Conservation (phyloP, 495 filamentous ascomycete species). For the Talaromyces stipitatus region DNA sequence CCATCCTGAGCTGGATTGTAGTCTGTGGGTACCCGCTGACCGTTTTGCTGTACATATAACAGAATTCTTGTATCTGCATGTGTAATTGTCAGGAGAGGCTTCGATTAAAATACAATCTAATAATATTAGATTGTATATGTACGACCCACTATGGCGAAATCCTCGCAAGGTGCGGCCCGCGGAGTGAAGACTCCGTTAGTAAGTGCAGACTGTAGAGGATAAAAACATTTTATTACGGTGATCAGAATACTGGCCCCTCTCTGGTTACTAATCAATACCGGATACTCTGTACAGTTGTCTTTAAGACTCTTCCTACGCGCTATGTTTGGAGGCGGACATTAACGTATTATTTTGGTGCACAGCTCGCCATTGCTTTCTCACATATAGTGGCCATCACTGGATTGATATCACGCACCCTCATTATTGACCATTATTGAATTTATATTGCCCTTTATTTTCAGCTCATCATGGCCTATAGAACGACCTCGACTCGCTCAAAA, state of each 20-base stretch:
- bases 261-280: background rate
- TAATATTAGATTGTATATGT: background rate
- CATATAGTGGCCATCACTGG: background rate
- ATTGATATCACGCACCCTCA: background rate
- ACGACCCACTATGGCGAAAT: too few relatives aligned
- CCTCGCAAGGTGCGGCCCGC: background rate
- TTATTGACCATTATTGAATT: background rate
- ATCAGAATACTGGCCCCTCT: background rate
- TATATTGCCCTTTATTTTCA: background rate
- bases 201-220: background rate
- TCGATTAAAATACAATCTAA: background rate
- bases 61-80: background rate
- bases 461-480: slow-evolving; percentile 7
- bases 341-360: background rate
- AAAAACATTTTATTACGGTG: background rate
- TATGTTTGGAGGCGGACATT: background rate
- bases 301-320: background rate
- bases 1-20: background rate
- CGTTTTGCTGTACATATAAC: background rate
- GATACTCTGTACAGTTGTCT: background rate
- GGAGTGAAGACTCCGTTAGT: background rate
- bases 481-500: slow-evolving; percentile 5
- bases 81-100: background rate
- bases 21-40: background rate
- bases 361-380: background rate